Conservation (phyloP, 2,329 filamentous ascomycete species). For the Talaromyces sp. region DNA sequence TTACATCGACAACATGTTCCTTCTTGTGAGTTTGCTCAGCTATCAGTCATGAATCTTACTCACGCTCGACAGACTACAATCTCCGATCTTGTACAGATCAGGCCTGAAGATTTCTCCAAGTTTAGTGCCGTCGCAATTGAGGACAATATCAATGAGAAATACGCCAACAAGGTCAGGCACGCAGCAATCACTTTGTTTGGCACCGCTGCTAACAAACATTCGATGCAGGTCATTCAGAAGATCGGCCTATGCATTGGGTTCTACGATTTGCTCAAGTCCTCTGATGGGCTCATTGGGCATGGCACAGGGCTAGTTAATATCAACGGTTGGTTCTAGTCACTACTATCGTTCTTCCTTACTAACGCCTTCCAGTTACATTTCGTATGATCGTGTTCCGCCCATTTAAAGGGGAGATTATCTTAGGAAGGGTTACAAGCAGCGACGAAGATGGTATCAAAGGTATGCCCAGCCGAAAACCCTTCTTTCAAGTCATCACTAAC, state of each 20-base stretch:
- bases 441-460: conserved; percentile 67
- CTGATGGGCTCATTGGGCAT: conserved; percentile 90
- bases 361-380: conserved; percentile 66
- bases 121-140: conserved; percentile 76
- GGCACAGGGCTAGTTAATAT: conserved; percentile 90
- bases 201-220: neutral
- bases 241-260: conserved; percentile 90
- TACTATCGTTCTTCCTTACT: neutral
- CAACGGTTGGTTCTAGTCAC: conserved; percentile 60
- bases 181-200: neutral
- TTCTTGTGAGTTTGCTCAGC: conserved; percentile 38
- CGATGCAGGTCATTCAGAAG: conserved; percentile 71
- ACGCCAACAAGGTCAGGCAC: conserved; percentile 71
- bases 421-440: conserved; percentile 74
- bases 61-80: conserved; percentile 67
- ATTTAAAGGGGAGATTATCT: conserved; percentile 89
- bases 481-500: neutral
- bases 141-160: conserved; percentile 96
- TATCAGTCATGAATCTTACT: neutral
- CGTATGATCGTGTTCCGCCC: conserved; percentile 90
- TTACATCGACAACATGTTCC: conserved; percentile 39
- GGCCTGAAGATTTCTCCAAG: conserved; percentile 81
- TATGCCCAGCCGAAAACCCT: conserved; percentile 31
- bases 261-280: conserved; percentile 83
- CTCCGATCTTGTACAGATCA: conserved; percentile 89